phyloP scores from a whole-genome alignment of 257 asterid genomes.

The Primulina tabacum region DNA sequence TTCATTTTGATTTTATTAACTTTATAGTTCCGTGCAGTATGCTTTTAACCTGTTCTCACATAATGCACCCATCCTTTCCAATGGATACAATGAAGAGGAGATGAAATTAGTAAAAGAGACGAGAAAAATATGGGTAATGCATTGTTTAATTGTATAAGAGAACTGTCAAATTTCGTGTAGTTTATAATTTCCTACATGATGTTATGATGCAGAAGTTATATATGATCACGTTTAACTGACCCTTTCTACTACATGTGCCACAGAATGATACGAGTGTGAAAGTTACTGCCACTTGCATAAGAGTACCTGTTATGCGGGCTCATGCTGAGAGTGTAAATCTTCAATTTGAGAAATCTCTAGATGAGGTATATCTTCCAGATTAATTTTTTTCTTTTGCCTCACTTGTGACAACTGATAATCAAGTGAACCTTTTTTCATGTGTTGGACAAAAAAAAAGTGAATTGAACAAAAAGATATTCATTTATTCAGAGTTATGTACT shows the following conservation, averaged over 20 bases:
- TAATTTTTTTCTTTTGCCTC: slow-evolving; percentile 3
- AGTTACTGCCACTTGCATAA: slow-evolving; percentile 92
- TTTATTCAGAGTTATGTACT: neutral
- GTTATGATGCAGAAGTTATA: neutral
- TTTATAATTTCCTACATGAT: neutral
- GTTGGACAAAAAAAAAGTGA: too few relatives aligned
- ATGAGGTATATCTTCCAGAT: slow-evolving; percentile 53
- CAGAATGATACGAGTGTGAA: slow-evolving; percentile 67
- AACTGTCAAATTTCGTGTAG: neutral
- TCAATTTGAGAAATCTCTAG: slow-evolving; percentile 82
- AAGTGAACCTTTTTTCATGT: neutral
- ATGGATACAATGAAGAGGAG: slow-evolving; percentile 98
- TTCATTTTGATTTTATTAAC: slow-evolving; percentile 13
- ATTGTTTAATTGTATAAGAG: neutral
- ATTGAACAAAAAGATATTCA: neutral
- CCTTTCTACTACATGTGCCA: slow-evolving; percentile 21
- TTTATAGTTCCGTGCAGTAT: slow-evolving; percentile 52
- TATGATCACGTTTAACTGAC: slow-evolving; percentile 13
- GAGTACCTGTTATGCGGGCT: slow-evolving; percentile 99
- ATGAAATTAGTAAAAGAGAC: slow-evolving; percentile 97
- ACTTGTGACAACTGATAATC: neutral
- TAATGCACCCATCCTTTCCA: slow-evolving; percentile 81
- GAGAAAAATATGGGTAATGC: slow-evolving; percentile 83
- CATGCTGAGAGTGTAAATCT: slow-evolving; percentile 97
- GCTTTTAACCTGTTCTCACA: slow-evolving; percentile 97